Base-by-base conservation (phyloP, 2,329 filamentous ascomycete genomes). In the Colletotrichum siamense region DNA sequence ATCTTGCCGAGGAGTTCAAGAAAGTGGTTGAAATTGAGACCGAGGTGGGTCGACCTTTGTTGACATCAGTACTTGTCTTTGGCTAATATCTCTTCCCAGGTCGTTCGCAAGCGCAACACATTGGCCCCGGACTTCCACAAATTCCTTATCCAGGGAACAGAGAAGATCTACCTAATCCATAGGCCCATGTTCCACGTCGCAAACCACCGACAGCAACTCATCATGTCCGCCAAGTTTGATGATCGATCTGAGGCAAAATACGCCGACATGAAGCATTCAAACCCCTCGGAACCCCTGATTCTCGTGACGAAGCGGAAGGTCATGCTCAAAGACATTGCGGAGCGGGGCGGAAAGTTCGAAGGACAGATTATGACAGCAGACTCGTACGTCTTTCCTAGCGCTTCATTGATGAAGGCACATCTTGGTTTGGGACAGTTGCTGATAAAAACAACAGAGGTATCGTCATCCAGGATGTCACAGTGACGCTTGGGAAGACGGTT, bases 121-220 rank as follows among this genome's bases (percentile, higher is more conserved):
- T 73, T 83, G 7, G 81, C 80, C 1, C 77, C 82, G 4, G 82
- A 83, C 16, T 81, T 82, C 52, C 82, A 87, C 49, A 82, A 80
- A n/a, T 87, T 87, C 36, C 80, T 85, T 4, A 80, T 86, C 1
- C 85, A 85, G 49, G 86, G 85, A 2, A 82, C 79, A 2, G 80
- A 82, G 4, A 24, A 78, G 1, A 71, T 84, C 2, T 83, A 82
- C n/a, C 80, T 87, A 4, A 79, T 84, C 0, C 84, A 86, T 30
- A 65, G 85, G 39, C 81, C 84, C 6, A 83, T 83, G 49, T 88
- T 88, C 78, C 82, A 86, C 44, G 79, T 83, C 6, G 85, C 85
- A 2, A 86, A 86, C 9, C 85, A 85, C 8, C 83, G 83, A 1
- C 82, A 84, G 26, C 87, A 88, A 59, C 80, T 86, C 13, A 83